A percentile compares a stretch with the other conserved stretches of the same genome.
phyloP scores from a whole-genome alignment of 495 filamentous ascomycete genomes.

The Sordaria brevicollis region DNA sequence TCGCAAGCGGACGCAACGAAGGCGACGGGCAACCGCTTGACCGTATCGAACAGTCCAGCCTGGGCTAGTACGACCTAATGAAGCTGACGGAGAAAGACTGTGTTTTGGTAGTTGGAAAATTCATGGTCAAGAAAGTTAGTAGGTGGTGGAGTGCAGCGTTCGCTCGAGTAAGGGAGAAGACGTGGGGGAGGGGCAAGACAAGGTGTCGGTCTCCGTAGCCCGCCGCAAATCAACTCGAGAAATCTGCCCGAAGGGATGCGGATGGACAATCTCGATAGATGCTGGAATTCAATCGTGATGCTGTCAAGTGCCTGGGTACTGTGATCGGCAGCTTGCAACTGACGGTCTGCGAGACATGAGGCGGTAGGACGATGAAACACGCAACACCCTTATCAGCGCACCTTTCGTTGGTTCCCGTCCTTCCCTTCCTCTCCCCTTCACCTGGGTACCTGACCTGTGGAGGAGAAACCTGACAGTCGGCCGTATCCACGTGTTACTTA shows the following conservation, averaged over 20 bases:
- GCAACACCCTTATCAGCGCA: neutral
- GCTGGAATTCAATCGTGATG: neutral
- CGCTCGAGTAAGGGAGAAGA: neutral
- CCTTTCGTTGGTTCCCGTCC: no score
- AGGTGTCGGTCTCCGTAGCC: neutral
- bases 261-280: neutral
- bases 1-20: neutral
- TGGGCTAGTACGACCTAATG: neutral
- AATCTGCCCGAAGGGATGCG: neutral
- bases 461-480: neutral
- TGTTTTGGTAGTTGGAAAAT: neutral
- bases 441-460: neutral
- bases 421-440: neutral
- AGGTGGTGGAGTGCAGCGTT: neutral
- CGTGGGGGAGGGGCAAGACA: neutral
- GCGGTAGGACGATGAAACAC: neutral
- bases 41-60: neutral
- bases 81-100: neutral
- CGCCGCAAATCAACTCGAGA: neutral
- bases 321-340: neutral
- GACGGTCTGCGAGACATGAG: neutral
- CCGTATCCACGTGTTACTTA: neutral
- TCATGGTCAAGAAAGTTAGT: neutral
- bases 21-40: neutral
- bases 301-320: neutral